Base-by-base conservation (phyloP, 2,329 filamentous ascomycete species). In the Pyrenophora graminea region DNA sequence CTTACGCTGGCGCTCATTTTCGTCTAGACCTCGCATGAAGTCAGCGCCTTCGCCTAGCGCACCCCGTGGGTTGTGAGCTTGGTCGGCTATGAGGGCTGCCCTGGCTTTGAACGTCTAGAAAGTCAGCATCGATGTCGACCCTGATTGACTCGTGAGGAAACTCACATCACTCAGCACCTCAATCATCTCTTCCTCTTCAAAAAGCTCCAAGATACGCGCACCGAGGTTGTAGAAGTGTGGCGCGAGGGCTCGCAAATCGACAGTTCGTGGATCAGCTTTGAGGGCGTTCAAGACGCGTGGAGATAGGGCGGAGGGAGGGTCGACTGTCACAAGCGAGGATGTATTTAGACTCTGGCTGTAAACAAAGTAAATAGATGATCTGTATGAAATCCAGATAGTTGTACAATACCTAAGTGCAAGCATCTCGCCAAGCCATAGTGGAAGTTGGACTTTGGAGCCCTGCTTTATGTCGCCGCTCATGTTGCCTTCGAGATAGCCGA, bases 351-450 rank as follows among this genome's bases (percentile, higher is more conserved):
- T 67, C 47, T 73, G 67, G 42, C 69, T 59, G 39, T 36, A 42
- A 21, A 46, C 23, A 30, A 27, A 48, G 46, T 56, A 23, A 55
- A 59, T 44, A 55, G 15, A 21, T 19, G 21, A 45, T 39, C 31
- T 23, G 15, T 4, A 41, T n/a, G 45, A 19, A 10, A 30, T 32
- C 2, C 36, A 23, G 17, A 41, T 9, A 12, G 15, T 23, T 8
- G 21, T 25, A 3, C 3, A 48, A 62, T 72, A 81, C 79, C 78
- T 86, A 38, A 95, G 83, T 25, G 90, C 90, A 45, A 99, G 88
- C 83, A 97, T 93, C 74, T 96, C 90, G 61, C 89, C 91, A 10
- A 99, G 85, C 94, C 94, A 99, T 60, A 97, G 82, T 2, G 94
- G 94, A 1, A 97, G 85, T 55, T 88, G 84, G 39, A 97, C 81